Percentiles rank a stretch among this genome's conserved stretches.
These are phyloP conservation scores for Mycena galopus DNA, from an alignment of 768 basidiomycete genomes.

Conservation along the genomic window DNA sequence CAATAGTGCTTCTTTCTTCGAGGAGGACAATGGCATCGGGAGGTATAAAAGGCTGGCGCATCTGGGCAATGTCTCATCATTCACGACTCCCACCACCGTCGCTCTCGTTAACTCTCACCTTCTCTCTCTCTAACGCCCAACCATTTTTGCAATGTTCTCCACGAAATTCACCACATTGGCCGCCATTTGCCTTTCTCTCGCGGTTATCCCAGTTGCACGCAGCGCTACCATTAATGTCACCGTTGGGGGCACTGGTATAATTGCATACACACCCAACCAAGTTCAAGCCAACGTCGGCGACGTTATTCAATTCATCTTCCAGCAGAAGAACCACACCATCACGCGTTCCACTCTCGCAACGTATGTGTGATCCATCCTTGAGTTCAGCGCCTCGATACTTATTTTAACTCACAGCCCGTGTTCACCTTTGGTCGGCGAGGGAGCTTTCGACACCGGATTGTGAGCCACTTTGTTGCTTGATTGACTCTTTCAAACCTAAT, in stretches of 20 bases:
- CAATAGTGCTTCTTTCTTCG: background rate
- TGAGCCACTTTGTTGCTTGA: slow-evolving; percentile 45
- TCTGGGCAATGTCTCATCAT: background rate
- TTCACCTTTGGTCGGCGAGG: slow-evolving; percentile 38
- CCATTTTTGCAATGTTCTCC: slow-evolving; percentile 35
- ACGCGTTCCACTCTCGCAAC: slow-evolving; percentile 66
- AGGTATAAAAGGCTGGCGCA: slow-evolving; percentile 4
- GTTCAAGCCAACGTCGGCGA: slow-evolving; percentile 28
- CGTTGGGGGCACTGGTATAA: slow-evolving; percentile 61
- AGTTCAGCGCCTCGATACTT: background rate
- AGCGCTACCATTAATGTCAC: slow-evolving; percentile 57
- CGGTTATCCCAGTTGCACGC: slow-evolving; percentile 49
- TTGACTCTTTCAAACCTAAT: background rate
- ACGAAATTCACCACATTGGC: slow-evolving; percentile 40
- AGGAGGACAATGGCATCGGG: background rate
- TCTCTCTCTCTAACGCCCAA: background rate
- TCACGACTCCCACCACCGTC: slow-evolving; percentile 6
- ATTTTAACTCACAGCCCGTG: slow-evolving; percentile 55
- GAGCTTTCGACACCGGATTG: slow-evolving; percentile 74
- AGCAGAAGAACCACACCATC: slow-evolving; percentile 70
- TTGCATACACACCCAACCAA: slow-evolving; percentile 54
- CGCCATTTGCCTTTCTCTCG: slow-evolving; percentile 40
- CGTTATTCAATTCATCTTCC: slow-evolving; percentile 62
- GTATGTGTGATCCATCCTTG: background rate
- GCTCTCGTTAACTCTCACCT: slow-evolving; percentile 13